Evolutionary conservation across 805 yeast genomes (phyloP), one percentile per base, ranked within the genome.

Genomic region (Isabelozyma rhagii): DNA sequence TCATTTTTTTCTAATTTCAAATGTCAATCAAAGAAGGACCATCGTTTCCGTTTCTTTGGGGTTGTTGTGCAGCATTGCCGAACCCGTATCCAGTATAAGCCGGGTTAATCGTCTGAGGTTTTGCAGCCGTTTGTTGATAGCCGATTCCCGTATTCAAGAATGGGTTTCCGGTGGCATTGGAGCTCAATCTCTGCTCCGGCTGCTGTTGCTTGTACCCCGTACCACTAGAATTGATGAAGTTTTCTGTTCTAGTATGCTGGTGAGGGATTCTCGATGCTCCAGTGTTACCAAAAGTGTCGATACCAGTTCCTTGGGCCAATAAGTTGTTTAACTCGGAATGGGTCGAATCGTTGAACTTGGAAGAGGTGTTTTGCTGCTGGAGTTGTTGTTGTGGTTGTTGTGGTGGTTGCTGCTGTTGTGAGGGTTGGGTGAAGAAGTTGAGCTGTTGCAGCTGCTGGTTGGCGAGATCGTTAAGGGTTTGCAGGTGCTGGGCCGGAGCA

Each of bases 21-120:
- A 75, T 75, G 59, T 75, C 80, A 58, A 75, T 75, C 64, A 75
- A 72, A 55, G 78, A 74, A 8, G 77, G 78, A 31, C 75, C 77
- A 51, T 71, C 77, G 25, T 56, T 51, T 39, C 56, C 58, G 18
- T 58, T 57, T 47, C 63, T 61, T 46, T 63, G 67, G 53, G 66
- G 67, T 50, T 62, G 62, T 36, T 60, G 57, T n/a, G 60, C 62
- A 17, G 72, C 89, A 58, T 91, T 92, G 45, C 97, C 97, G 68
- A 92, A 92, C 0, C 98, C 98, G 63, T 83, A 91, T 2, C 98
- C 98, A 1, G 98, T 92, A 61, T 87, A 85, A 3, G 94, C 84
- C 5, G 96, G 92, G 45, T 85, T 82, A 51, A 90, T 63, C 40
- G 56, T 79, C 44, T 72, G 77, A 11, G 88, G 75, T 47, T 14